These are phyloP conservation scores for Limnanthes douglasii DNA, from an alignment of 345 rosid genomes.

Conservation along the genomic window DNA sequence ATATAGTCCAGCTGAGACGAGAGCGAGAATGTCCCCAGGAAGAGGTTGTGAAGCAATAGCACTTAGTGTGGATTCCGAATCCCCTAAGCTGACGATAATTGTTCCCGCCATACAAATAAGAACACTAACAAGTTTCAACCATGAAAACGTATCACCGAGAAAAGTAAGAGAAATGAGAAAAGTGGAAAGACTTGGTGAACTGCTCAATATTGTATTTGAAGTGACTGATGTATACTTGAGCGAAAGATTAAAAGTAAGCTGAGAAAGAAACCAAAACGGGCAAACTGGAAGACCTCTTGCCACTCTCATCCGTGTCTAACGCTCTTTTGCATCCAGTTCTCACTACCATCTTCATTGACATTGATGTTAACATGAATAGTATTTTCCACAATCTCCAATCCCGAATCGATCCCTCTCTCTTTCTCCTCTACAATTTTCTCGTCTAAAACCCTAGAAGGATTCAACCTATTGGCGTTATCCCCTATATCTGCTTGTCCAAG, in stretches of 20 bases:
- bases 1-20: slow-evolving; percentile 60
- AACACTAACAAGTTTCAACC: slow-evolving; percentile 82
- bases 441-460: slow-evolving; percentile 15
- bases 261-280: slow-evolving; percentile 94
- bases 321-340: slow-evolving; percentile 60
- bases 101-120: slow-evolving; percentile 93
- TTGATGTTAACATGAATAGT: slow-evolving; percentile 12
- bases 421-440: slow-evolving; percentile 22
- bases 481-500: slow-evolving; percentile 28
- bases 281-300: slow-evolving; percentile 71
- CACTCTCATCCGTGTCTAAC: slow-evolving; percentile 77
- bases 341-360: slow-evolving; percentile 5
- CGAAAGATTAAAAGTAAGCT: slow-evolving; percentile 79
- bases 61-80: slow-evolving; percentile 31
- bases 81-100: slow-evolving; percentile 76
- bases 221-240: slow-evolving; percentile 86
- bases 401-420: slow-evolving; percentile 14
- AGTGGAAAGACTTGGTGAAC: slow-evolving; percentile 82
- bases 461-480: slow-evolving; percentile 14
- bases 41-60: slow-evolving; percentile 48
- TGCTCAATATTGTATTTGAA: slow-evolving; percentile 88
- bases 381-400: slow-evolving; percentile 14
- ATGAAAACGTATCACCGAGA: slow-evolving; percentile 79
- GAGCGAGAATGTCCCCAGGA: slow-evolving; percentile 71
- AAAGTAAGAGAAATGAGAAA: slow-evolving; percentile 62